phyloP scores from a whole-genome alignment of 805 yeast genomes.

The Saccharomycopsis capsularis region DNA sequence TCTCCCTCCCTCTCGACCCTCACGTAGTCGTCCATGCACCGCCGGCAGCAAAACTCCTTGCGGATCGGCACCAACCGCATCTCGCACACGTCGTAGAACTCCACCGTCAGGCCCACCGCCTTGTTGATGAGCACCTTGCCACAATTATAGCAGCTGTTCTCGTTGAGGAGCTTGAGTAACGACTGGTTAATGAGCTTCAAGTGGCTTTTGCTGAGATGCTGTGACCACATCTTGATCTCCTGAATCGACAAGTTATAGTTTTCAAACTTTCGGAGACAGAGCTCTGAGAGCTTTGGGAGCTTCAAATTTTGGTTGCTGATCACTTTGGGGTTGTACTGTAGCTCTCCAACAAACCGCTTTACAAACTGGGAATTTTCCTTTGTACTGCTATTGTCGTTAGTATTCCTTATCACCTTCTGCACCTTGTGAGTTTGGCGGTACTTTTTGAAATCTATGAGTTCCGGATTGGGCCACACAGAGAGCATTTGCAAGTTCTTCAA shows the following conservation, averaged over 20 bases:
- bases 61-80: slow-evolving; percentile 12
- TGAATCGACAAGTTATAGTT: slow-evolving; percentile 14
- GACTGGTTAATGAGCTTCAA: slow-evolving; percentile 11
- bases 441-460: slow-evolving; percentile 9
- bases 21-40: slow-evolving; percentile 12
- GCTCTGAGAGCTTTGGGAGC: slow-evolving; percentile 16
- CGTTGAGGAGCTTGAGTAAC: slow-evolving; percentile 4
- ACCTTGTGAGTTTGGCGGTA: slow-evolving; percentile 9
- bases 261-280: slow-evolving; percentile 17
- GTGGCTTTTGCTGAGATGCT: slow-evolving; percentile 11
- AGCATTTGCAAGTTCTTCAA: slow-evolving; percentile 17
- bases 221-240: slow-evolving; percentile 17
- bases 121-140: slow-evolving; percentile 6
- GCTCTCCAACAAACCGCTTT: slow-evolving; percentile 12
- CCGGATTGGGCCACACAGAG: slow-evolving; percentile 17
- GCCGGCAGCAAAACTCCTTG: slow-evolving; percentile 19
- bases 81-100: slow-evolving; percentile 19
- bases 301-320: background rate
- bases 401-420: background rate
- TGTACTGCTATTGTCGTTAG: background rate
- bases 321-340: slow-evolving; percentile 1
- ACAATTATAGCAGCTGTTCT: slow-evolving; percentile 17
- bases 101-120: slow-evolving; percentile 13
- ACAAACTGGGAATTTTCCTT: background rate
- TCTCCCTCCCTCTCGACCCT: background rate